Base-by-base conservation (phyloP, 768 basidiomycete genomes). In the Collybiopsis confluens region DNA sequence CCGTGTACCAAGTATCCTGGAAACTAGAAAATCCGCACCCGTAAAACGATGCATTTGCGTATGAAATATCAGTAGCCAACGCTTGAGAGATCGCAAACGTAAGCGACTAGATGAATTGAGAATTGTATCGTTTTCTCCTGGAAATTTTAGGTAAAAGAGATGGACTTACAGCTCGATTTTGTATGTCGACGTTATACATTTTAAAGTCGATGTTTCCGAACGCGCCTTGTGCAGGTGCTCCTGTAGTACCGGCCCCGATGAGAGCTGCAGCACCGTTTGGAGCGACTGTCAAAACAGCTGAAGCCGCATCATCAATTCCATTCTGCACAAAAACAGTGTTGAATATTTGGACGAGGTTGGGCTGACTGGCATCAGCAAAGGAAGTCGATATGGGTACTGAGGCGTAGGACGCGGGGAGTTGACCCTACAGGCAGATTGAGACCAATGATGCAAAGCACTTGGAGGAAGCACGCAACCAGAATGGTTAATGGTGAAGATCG, bases 1-100 rank as follows among this genome's bases (percentile, higher is more conserved):
- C 85, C 0, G 82, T 80, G 59, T 81, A 85, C 78, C 81, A 83
- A 0, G 85, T 86, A 59, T 85, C 83, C 61, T 86, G 82, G 56
- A 73, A 85, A 59, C 80, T 82, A 1, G 79, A 72, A 58, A 83
- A 83, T 1, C 78, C 71, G 57, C 81, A 83, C 0, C 79, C 80
- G 57, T 83, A 85, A 64, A 86, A 86, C 1, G 83, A 85, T 6
- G 83, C 82, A 52, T 86, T 86, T 3, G 83, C 77, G 56, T 85
- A 82, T 1, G 79, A 81, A 24, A 85, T 79, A 54, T 81, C 78
- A 3, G 79, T 82, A 23, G 79, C 82, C 9, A 86, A 68, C 1
- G 85, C 85, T 61, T 79, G 85, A 1, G 82, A 76, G 36, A 85
- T 82, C 0, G 79, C 62, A 52, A 78, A 83, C 52, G 83, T 78